phyloP scores from a whole-genome alignment of 2,329 filamentous ascomycete genomes.

The Podosphaera xanthii region DNA sequence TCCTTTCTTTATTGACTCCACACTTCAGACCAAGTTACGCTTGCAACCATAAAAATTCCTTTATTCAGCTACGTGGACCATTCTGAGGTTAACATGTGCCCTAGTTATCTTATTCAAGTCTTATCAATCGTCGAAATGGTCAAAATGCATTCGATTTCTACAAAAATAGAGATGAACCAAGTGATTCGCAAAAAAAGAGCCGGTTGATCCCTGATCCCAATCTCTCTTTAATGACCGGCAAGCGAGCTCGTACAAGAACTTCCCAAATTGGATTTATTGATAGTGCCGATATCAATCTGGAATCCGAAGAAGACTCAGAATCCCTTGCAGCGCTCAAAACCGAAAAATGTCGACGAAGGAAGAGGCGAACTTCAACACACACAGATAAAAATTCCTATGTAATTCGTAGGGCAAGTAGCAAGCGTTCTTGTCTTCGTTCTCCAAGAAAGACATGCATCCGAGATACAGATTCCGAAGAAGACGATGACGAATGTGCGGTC shows the following conservation, averaged over 20 bases:
- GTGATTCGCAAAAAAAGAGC: constrained; percentile 4
- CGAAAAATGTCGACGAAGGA: constrained; percentile 11
- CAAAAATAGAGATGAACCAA: constrained; percentile 9
- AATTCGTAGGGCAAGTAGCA: neutral
- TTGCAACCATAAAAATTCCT: neutral
- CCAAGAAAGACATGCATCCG: neutral
- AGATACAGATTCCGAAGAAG: constrained; percentile 7
- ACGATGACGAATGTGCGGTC: constrained; percentile 1
- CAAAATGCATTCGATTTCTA: constrained; percentile 22
- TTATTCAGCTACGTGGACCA: neutral
- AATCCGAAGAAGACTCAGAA: constrained; percentile 9
- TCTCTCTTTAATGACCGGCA: constrained; percentile 6
- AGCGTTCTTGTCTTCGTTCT: neutral
- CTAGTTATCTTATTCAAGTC: constrained; percentile 23
- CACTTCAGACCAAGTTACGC: neutral
- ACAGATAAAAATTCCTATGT: constrained; percentile 5
- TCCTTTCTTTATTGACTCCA: neutral
- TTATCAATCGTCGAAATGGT: constrained; percentile 24
- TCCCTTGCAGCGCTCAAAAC: constrained; percentile 2
- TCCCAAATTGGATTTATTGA: constrained; percentile 7
- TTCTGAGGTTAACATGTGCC: neutral
- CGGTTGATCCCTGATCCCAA: constrained; percentile 3
- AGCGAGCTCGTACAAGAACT: constrained; percentile 8
- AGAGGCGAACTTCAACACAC: constrained; percentile 6
- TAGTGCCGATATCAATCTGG: constrained; percentile 4